Conservation (phyloP, 1,284 basidiomycete species). For the Apiotrichum gracile region DNA sequence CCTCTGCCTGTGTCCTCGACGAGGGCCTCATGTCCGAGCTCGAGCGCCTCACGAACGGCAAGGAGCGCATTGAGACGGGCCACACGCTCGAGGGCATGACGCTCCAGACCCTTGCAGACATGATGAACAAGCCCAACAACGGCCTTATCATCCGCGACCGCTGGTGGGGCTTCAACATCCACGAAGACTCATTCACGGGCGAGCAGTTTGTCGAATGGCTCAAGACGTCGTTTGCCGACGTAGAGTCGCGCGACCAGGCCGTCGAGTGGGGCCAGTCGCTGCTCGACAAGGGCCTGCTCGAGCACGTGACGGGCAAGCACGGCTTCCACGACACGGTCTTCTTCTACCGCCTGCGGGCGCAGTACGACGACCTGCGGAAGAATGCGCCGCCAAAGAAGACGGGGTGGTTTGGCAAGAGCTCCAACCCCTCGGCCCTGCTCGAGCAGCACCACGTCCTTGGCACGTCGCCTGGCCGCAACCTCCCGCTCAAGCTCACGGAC, state of each 20-base stretch:
- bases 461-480: not conserved
- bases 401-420: conserved; percentile 30
- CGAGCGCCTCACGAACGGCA: conserved; percentile 56
- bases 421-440: conserved; percentile 19
- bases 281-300: conserved; percentile 69
- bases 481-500: conserved; percentile 10
- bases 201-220: conserved; percentile 82
- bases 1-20: conserved; percentile 69
- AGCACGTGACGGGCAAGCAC: conserved; percentile 70
- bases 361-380: conserved; percentile 49
- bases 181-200: conserved; percentile 70
- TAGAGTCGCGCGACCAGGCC: conserved; percentile 69
- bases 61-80: conserved; percentile 27
- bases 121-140: conserved; percentile 43
- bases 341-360: conserved; percentile 74
- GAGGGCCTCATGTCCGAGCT: conserved; percentile 68
- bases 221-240: conserved; percentile 74
- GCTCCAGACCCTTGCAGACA: conserved; percentile 32
- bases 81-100: conserved; percentile 40
- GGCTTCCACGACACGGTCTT: conserved; percentile 75
- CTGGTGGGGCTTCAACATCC: conserved; percentile 37
- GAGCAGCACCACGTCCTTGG: conserved; percentile 15
- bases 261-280: conserved; percentile 70
- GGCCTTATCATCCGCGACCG: conserved; percentile 41
- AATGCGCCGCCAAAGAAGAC: conserved; percentile 18